Evolutionary conservation across 768 basidiomycete species (phyloP).

Genomic region (Holtermannia corniformis): DNA sequence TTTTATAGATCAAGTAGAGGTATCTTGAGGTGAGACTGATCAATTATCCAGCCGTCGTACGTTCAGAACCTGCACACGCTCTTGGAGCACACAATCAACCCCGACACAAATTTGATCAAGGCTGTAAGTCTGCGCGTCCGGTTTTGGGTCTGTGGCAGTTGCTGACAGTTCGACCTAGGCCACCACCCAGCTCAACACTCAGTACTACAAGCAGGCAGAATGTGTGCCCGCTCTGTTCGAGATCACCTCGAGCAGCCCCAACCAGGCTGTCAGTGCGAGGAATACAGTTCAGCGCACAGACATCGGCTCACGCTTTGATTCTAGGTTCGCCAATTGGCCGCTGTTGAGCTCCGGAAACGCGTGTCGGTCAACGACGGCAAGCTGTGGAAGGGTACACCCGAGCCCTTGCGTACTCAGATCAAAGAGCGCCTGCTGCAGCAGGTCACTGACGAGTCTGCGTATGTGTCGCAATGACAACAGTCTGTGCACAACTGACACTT

Average conservation of each 20-base stretch:
- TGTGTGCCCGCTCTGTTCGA: conserved; percentile 86
- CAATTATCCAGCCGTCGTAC: conserved; percentile 45
- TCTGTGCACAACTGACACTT: background rate
- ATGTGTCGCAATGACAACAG: conserved; percentile 28
- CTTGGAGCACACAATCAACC: conserved; percentile 72
- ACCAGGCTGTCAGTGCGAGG: conserved; percentile 58
- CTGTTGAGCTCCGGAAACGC: conserved; percentile 92
- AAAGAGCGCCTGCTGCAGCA: conserved; percentile 72
- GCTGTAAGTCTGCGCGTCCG: conserved; percentile 51
- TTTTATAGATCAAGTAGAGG: background rate
- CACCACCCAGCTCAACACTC: conserved; percentile 78
- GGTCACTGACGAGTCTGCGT: conserved; percentile 71
- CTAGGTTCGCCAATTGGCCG: conserved; percentile 91
- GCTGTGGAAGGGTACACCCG: conserved; percentile 66
- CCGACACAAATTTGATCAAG: conserved; percentile 82
- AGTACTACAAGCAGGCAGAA: conserved; percentile 81
- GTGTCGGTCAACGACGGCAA: conserved; percentile 66
- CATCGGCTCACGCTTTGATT: conserved; percentile 1
- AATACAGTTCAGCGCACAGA: background rate
- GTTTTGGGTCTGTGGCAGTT: conserved; percentile 6
- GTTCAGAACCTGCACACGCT: conserved; percentile 74
- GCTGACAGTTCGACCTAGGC: conserved; percentile 50
- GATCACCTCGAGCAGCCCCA: conserved; percentile 75
- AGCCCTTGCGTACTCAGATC: conserved; percentile 65
- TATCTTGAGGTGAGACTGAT: background rate